Evolutionary conservation across 441 rosid genomes (phyloP), one percentile per base, ranked within the genome.

Genomic region (Populus trichocarpa): DNA sequence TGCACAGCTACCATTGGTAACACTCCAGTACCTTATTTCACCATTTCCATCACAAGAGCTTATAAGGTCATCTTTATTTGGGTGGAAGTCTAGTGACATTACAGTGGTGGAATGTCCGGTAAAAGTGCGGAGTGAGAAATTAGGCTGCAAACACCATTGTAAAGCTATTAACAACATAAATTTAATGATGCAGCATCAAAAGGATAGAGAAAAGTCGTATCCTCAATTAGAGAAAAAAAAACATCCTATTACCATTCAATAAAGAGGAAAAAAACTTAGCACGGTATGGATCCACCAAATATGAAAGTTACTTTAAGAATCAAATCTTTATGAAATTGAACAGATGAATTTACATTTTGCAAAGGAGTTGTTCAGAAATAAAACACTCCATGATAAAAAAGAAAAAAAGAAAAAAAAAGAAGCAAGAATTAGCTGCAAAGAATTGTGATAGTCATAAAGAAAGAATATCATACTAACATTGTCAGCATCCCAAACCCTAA

Each of bases 401-500:
- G n/a, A 11, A 74, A 57, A 18, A 70, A 0, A 13, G 20, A 22
- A 50, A 32, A 14, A 74, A 14, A 40, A 78, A 18, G 8, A 26
- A 11, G 70, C 38, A 65, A 66, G 63, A n/a, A 70, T 28, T 13
- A 46, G 22, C 38, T 36, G 69, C 64, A 73, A n/a, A 20, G 69
- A 79, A 72, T 66, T 23, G 69, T 26, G 26, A 74, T 22, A 22
- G 76, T 26, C 14, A 36, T 72, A 67, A 22, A 38, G 26, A 69
- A 79, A 75, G 9, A 76, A 23, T 71, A 71, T 35, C 61, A 10
- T 33, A 85, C 88, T 90, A 67, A 93, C 99, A 80, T 88, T 93
- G 85, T 95, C 93, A 79, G 92, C 96, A 77, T 94, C 97, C 99
- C 99, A 96, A 80, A 96, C 94, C 86, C 91, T 86, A 78, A 96